Base-by-base conservation (phyloP, 495 filamentous ascomycete genomes). In the Aspergillus indologenus region DNA sequence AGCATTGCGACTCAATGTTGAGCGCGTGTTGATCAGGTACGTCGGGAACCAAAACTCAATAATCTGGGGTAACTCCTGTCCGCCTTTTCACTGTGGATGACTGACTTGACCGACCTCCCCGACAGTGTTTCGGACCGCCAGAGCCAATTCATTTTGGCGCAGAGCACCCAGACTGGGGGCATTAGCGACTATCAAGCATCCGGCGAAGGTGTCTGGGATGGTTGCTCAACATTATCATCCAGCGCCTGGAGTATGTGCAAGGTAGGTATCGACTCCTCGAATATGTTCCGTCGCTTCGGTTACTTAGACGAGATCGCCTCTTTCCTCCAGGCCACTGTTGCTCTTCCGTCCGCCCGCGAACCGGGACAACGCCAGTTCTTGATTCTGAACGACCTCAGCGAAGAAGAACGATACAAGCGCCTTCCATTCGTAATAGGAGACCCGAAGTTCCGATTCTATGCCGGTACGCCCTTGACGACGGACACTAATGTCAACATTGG, bases 401-500 rank as follows among this genome's bases (percentile, higher is more conserved):
- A 73, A 40, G 61, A 79, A 50, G 73, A 78, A 17, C 71, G 73
- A 17, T 83, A 75, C 51, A 73, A 70, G 20, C 42, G 66, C 0
- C 60, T 80, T 3, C 61, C 73, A 0, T 80, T 80, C 45, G 79
- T 83, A 5, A 56, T 68, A 18, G 71, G 64, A 0, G 62, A 73
- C 0, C 80, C 78, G 0, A 26, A 70, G 29, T 82, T 78, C 51
- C 72, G 65, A 49, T 82, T 78, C 56, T 81, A 75, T 48, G 79
- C 79, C 8, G 79, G 79, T 49, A 80, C 78, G 0, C 74, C 76
- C 3, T 78, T 93, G 23, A 81, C 86, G 5, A 89, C 86, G 0
- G 83, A 82, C 5, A 80, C 78, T 12, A 86, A 84, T 11, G 82
- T 90, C 64, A 85, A 87, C 23, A 86, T 92, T 61, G 89, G 89